These are phyloP conservation scores for Lactifluus subvellereus DNA, from an alignment of 768 basidiomycete species.

Conservation along the genomic window DNA sequence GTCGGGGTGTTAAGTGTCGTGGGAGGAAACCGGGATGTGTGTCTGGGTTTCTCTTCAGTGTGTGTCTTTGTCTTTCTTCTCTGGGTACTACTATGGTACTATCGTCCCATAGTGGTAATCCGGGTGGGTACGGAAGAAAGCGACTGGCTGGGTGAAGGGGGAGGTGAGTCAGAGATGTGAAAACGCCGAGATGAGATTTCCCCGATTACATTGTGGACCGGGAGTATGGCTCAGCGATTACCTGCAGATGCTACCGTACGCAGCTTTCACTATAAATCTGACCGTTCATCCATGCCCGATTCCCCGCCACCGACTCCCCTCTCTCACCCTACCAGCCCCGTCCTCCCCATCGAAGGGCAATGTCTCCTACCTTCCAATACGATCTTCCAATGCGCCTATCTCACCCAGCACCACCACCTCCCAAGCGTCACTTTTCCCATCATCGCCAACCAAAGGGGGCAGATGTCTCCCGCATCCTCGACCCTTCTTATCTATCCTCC, in stretches of 20 bases:
- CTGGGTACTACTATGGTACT: neutral
- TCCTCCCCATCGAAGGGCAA: neutral
- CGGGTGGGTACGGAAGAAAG: neutral
- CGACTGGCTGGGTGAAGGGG: neutral
- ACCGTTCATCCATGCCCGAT: neutral
- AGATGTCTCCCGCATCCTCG: conserved; percentile 59
- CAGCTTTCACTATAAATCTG: conserved; percentile 15
- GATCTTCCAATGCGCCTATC: conserved; percentile 27
- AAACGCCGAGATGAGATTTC: conserved; percentile 21
- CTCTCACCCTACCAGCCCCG: neutral
- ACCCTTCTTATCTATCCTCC: conserved; percentile 51
- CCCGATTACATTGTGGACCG: neutral
- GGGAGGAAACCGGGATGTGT: neutral
- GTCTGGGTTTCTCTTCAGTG: neutral
- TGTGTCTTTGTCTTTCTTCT: neutral
- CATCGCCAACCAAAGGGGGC: conserved; percentile 29
- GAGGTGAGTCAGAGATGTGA: conserved; percentile 13
- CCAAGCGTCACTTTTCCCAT: conserved; percentile 20
- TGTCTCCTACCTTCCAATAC: conserved; percentile 25
- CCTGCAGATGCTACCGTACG: neutral
- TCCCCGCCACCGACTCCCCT: neutral
- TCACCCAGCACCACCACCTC: conserved; percentile 33
- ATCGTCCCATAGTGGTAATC: neutral
- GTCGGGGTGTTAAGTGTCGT: neutral
- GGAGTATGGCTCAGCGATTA: neutral